Percentiles rank a stretch among this genome's conserved stretches.
Conservation (phyloP, 805 yeast species). For the Yarrowia sp. region DNA sequence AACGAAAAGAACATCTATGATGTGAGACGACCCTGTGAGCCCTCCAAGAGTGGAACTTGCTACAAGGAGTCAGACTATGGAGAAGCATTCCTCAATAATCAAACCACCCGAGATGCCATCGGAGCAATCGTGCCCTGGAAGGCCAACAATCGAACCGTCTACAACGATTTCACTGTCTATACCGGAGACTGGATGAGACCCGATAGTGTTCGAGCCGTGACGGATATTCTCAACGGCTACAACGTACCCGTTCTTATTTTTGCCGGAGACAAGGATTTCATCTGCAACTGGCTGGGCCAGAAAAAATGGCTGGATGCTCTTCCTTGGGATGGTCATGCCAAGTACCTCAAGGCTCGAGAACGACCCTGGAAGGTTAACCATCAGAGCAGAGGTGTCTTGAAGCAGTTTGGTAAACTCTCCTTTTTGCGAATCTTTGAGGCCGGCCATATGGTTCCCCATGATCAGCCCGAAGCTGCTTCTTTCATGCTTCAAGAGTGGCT, state of each 20-base stretch:
- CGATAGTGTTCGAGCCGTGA: conserved; percentile 50
- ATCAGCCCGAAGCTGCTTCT: conserved; percentile 72
- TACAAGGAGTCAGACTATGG: not conserved
- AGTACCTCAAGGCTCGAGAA: conserved; percentile 48
- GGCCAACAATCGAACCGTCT: conserved; percentile 2
- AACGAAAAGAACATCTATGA: not conserved
- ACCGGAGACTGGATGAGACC: conserved; percentile 68
- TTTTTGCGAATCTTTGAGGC: conserved; percentile 76
- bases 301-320: conserved; percentile 73
- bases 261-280: conserved; percentile 93
- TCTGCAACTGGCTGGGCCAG: conserved; percentile 92
- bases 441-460: conserved; percentile 91
- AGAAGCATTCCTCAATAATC: not conserved
- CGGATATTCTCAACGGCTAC: conserved; percentile 59
- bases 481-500: conserved; percentile 76
- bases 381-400: conserved; percentile 60
- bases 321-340: conserved; percentile 57
- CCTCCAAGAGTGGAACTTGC: not conserved
- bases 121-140: conserved; percentile 17
- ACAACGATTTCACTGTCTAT: conserved; percentile 37
- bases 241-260: conserved; percentile 73
- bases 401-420: conserved; percentile 65
- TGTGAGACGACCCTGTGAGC: not conserved
- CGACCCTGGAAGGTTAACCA: conserved; percentile 40
- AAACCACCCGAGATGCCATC: conserved; percentile 5